Evolutionary conservation across 2,329 filamentous ascomycete species (phyloP).

Genomic region (Apiospora hydei): DNA sequence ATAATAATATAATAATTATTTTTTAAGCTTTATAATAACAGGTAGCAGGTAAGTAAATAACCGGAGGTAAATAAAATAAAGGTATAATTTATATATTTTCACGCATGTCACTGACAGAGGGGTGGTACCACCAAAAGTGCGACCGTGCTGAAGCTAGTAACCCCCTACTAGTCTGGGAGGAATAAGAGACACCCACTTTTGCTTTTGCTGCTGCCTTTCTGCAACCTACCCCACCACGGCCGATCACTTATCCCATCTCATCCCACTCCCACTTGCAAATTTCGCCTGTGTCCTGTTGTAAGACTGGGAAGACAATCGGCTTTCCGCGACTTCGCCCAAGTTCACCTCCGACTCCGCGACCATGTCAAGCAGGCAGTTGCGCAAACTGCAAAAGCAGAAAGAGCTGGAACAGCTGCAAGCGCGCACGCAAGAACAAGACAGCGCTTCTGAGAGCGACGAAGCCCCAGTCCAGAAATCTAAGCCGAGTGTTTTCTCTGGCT

Average conservation of each 20-base stretch:
- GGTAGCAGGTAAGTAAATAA: no score
- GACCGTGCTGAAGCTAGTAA: no score
- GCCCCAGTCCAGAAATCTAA: slow-evolving; percentile 48
- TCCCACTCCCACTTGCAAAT: background rate
- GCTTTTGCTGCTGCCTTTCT: slow-evolving; percentile 7
- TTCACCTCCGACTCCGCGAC: background rate
- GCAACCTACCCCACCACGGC: background rate
- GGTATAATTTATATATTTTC: no score
- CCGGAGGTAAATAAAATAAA: no score
- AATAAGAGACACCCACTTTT: no score
- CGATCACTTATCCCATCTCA: background rate
- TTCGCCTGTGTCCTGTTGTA: background rate
- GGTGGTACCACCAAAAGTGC: no score
- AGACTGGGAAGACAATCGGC: background rate
- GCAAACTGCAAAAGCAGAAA: slow-evolving; percentile 55
- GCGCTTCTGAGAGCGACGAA: slow-evolving; percentile 43
- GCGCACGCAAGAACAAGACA: slow-evolving; percentile 47
- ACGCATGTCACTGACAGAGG: no score
- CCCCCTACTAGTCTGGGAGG: no score
- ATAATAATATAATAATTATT: no score
- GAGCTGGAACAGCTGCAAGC: slow-evolving; percentile 49
- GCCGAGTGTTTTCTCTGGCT: slow-evolving; percentile 55
- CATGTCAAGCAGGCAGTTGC: slow-evolving; percentile 44
- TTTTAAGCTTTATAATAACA: no score
- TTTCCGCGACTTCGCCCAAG: background rate